Base-by-base conservation (phyloP, 1,139 yeast species). In the Nadsonia commutata region DNA sequence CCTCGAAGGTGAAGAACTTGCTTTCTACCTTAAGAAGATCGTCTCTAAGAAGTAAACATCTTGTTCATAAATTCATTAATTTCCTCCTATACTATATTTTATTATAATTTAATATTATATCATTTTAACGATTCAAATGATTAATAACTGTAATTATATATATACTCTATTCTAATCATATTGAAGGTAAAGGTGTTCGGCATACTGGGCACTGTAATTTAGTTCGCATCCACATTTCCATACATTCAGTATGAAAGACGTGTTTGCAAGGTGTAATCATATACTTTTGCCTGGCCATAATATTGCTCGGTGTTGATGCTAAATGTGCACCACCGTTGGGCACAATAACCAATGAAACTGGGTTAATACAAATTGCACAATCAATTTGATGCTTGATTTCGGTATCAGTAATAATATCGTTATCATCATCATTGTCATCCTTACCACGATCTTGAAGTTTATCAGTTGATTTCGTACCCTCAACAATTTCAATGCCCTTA, bases 1-100 rank as follows among this genome's bases (percentile, higher is more conserved):
- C 74, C 84, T 93, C 72, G 99, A 90, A 79, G 98, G 98, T 75
- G 99, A 93, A 72, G 98, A 90, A 78, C 85, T 90, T 72, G 97
- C 97, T 71, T 90, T 90, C 94, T 90, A 90, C 95, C 81, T 90
- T 72, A 86, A 94, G 81, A 88, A 95, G 85, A 78, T 90, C 76
- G 79, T 95, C 70, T 90, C 96, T 71, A 90, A 88, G 93, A 90
- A 90, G 81, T 88, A 86, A 80, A 65, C 48, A 33, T 41, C 33
- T 27, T 27, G n/a, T 11, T 27, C 33, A 27, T n/a, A n/a, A n/a
- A n/a, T n/a, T n/a, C n/a, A n/a, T n/a, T n/a, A n/a, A n/a, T 16
- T 27, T 27, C n/a, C 16, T 11, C 33, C n/a, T 27, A 27, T 27
- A 27, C n/a, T 27, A 27, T 27, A 27, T 9, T 27, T 11, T 13